Base-by-base conservation (phyloP, 1,284 basidiomycete species). In the Ceratobasidium sp. region DNA sequence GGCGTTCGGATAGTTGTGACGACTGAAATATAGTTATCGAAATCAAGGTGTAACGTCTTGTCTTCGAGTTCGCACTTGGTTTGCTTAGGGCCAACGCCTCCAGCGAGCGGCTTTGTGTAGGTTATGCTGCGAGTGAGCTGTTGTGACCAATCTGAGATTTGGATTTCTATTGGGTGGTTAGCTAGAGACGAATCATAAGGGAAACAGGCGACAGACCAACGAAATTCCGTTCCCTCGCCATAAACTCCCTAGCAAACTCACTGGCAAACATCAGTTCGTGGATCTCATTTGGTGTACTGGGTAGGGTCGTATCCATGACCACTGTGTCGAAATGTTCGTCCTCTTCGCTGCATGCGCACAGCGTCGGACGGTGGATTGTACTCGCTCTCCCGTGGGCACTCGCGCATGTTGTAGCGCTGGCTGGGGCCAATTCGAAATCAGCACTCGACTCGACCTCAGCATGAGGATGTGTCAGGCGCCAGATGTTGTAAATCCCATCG, bases 221-320 rank as follows among this genome's bases (percentile, higher is more conserved):
- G n/a, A 99, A 83, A 76, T 93, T 95, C 79, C 98, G 95, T 73
- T 93, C 87, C 12, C 89, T 86, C 27, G 84, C 82, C 88, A 96
- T 88, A 78, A 99, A 99, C 35, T 92, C 90, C 78, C 94, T 96
- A 77, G 96, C 92, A 82, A 98, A 99, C 32, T 91, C 94, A 78
- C 93, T 95, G 62, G 94, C 90, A 78, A 98, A 98, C 82, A 99
- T 93, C 74, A 99, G 82, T 76, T 96, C 96, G 81, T 98, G 93
- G 54, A 98, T 91, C 81, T 93, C 92, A 75, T 98, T 96, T 0
- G 96, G 96, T 0, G 94, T 91, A 31, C 93, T 93, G 10, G 94
- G 93, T 64, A 98, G 84, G 0, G 89, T 83, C 1, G 84, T 83
- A 73, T 96, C 92, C 80, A 97, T 81, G 8, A 90, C 91, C 3